Evolutionary conservation across 1,284 basidiomycete genomes (phyloP).

Genomic region (Serendipita sp.): DNA sequence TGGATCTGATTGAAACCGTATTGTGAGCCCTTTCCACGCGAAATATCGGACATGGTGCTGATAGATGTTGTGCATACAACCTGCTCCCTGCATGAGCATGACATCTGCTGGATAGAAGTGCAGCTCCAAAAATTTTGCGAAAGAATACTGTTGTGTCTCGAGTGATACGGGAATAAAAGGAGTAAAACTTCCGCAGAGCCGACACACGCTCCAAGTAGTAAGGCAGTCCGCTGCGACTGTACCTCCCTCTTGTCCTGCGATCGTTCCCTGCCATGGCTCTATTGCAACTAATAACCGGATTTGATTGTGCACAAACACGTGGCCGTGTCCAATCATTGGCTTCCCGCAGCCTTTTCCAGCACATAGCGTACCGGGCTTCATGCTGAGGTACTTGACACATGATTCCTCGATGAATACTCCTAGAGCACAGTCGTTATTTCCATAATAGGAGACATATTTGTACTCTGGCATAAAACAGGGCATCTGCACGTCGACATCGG

Average conservation of each 20-base stretch:
- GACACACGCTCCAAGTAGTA: constrained; percentile 87
- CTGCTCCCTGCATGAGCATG: constrained; percentile 64
- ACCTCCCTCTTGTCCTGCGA: constrained; percentile 32
- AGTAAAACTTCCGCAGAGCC: constrained; percentile 65
- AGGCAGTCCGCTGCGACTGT: constrained; percentile 44
- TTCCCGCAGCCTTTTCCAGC: constrained; percentile 72
- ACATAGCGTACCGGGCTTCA: constrained; percentile 51
- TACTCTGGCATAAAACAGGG: constrained; percentile 60
- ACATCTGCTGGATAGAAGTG: constrained; percentile 83
- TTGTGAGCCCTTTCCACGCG: constrained; percentile 67
- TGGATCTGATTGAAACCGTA: constrained; percentile 81
- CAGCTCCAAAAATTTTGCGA: constrained; percentile 84
- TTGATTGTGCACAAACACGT: constrained; percentile 80
- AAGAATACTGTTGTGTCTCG: constrained; percentile 88
- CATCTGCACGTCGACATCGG: constrained; percentile 40
- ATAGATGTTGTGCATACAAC: constrained; percentile 90
- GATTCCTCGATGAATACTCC: constrained; percentile 83
- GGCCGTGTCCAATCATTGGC: constrained; percentile 72
- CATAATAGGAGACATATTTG: constrained; percentile 77
- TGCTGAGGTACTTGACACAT: constrained; percentile 53
- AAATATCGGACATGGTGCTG: constrained; percentile 90
- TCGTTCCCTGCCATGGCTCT: constrained; percentile 74
- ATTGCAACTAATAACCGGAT: constrained; percentile 72
- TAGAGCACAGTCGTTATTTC: constrained; percentile 81
- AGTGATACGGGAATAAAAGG: constrained; percentile 83